phyloP scores from a whole-genome alignment of 805 yeast species.

The Lipomyces japonicus region DNA sequence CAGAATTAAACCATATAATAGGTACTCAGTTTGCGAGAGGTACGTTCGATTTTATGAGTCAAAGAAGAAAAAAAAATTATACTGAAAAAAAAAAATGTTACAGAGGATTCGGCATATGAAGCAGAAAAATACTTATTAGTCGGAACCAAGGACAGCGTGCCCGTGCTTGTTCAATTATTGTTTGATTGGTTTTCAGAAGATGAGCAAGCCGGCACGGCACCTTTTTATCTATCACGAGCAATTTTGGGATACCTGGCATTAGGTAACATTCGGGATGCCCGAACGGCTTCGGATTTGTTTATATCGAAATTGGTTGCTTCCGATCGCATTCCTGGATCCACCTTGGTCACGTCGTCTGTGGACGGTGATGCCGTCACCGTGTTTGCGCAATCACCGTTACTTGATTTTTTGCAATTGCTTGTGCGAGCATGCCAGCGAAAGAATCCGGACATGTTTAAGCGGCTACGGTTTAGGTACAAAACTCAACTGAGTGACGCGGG shows the following conservation, averaged over 20 bases:
- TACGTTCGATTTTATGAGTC: conserved; percentile 2
- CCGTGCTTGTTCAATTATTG: conserved; percentile 47
- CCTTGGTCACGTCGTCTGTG: conserved; percentile 26
- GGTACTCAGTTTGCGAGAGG: conserved; percentile 57
- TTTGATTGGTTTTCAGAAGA: conserved; percentile 46
- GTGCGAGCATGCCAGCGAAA: conserved; percentile 55
- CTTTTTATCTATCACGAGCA: conserved; percentile 49
- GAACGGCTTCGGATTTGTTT: conserved; percentile 41
- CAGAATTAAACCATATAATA: conserved; percentile 65
- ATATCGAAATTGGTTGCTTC: conserved; percentile 37
- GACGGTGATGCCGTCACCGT: conserved; percentile 36
- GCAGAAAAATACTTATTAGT: conserved; percentile 71
- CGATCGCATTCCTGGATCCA: conserved; percentile 18
- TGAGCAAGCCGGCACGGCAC: conserved; percentile 34
- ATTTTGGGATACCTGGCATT: conserved; percentile 71
- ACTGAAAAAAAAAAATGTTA: not conserved
- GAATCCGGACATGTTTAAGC: conserved; percentile 51
- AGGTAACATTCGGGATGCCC: conserved; percentile 61
- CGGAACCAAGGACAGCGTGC: conserved; percentile 56
- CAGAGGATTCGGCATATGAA: conserved; percentile 44
- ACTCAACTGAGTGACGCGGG: conserved; percentile 35
- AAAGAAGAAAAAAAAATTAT: not conserved
- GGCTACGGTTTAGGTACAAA: conserved; percentile 51
- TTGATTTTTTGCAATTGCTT: conserved; percentile 69
- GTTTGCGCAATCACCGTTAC: conserved; percentile 46